Evolutionary conservation across 2,329 filamentous ascomycete genomes (phyloP), one percentile per base, ranked within the genome.

Genomic region (Tolypocladium tropicale): DNA sequence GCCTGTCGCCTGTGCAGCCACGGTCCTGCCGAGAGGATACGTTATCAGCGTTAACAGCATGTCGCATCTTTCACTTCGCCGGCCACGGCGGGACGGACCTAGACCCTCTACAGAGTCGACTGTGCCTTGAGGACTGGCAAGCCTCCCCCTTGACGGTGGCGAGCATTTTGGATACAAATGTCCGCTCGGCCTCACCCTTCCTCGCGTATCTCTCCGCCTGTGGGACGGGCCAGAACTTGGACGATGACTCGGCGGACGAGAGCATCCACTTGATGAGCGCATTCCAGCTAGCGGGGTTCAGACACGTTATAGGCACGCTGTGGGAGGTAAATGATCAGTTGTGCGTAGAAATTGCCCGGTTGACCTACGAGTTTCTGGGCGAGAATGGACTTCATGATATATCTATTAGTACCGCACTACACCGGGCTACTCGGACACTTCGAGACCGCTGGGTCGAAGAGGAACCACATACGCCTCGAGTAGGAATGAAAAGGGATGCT

Each of bases 31-130:
- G 60, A 30, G 53, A 59, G 11, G 61, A 68, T 3, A 57, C 71
- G 1, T 2, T 70, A 0, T 16, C 30, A 1, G 48, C 56, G 5
- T 53, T 74, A 9, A 41, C 30, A 5, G 52, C 18, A 1, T 70
- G 66, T 59, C 59, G 62, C 9, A 67, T 75, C 9, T 72, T 74
- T 55, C 73, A 76, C 57, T 76, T 76, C 54, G 73, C 74, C 1
- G 69, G 74, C 10, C 72, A 74, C 54, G 72, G 69, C 9, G 16
- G 36, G n/a, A 46, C 53, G 28, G 11, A 46, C 12, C 37, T 30
- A 30, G 48, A 50, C 30, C 48, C 48, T 9, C 30, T 50, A 12
- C 25, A 50, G 48, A 50, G 48, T 25, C 48, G 16, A 5, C 30
- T 50, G 18, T 30, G 11, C 33, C 48, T 50, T 12, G 9, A 50